phyloP scores from a whole-genome alignment of 768 basidiomycete species.

The Vararia minispora region DNA sequence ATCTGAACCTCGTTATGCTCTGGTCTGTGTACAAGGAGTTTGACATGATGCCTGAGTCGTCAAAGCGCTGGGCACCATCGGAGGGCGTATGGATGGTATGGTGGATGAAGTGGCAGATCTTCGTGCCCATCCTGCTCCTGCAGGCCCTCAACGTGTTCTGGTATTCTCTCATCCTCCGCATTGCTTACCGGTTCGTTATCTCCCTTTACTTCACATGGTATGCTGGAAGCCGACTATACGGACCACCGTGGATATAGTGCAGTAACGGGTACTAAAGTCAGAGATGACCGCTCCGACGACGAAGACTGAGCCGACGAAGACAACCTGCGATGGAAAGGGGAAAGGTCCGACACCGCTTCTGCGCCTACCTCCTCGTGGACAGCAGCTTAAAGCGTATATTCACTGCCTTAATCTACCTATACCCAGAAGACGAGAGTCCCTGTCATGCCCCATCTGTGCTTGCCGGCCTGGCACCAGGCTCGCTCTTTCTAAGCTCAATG shows the following conservation, averaged over 20 bases:
- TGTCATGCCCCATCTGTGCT: no score
- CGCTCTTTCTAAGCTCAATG: no score
- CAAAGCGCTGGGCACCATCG: constrained; percentile 45
- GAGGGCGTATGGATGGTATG: constrained; percentile 57
- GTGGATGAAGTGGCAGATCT: constrained; percentile 83
- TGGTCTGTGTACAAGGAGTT: constrained; percentile 81
- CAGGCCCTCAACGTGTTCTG: constrained; percentile 88
- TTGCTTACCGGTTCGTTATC: constrained; percentile 52
- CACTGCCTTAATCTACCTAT: no score
- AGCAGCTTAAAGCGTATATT: no score
- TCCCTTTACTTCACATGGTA: background rate
- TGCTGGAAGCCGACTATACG: no score
- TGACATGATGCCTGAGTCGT: constrained; percentile 49
- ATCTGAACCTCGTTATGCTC: constrained; percentile 75
- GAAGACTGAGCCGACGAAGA: constrained; percentile 28
- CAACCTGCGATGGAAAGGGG: background rate
- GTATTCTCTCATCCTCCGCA: constrained; percentile 79
- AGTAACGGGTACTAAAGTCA: constrained; percentile 31
- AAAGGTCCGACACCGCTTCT: no score
- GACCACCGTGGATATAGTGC: constrained; percentile 30
- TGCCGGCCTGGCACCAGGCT: no score
- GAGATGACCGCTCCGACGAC: constrained; percentile 77
- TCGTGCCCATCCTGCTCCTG: constrained; percentile 60
- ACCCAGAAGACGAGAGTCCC: no score
- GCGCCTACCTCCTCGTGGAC: no score